Evolutionary conservation across 345 rosid species (phyloP), one percentile per base, ranked within the genome.

Genomic region (Citrus maxima): DNA sequence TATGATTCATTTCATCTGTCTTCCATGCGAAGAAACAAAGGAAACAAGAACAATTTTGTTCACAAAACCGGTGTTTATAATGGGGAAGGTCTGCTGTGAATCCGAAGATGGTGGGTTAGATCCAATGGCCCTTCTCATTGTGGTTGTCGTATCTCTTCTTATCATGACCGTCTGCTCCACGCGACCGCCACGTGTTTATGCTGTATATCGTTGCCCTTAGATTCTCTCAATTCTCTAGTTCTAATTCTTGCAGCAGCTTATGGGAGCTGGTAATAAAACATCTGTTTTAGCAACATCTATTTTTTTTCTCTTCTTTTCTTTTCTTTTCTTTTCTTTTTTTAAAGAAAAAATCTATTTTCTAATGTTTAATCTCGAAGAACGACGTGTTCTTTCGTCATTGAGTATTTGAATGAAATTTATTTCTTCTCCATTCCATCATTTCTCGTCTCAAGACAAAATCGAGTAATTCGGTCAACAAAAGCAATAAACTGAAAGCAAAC

Each of bases 71-170:
- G 62, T 60, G 74, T 18, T n/a, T 75, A 59, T 69, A 80, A 89
- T 80, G 86, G 89, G 83, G 34, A 87, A 87, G 51, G 5, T 80
- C 51, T 85, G 88, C 65, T 81, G 83, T 74, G 76, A 76, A 3
- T 74, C 82, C 4, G 88, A 79, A 0, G 86, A 81, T 68, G 85
- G 77, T 58, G 71, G 86, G 16, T 55, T 82, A 0, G 78, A 63
- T 80, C 54, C 79, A 32, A 0, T 76, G 10, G 62, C 51, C 28
- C 25, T 87, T 62, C 82, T 90, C 61, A 4, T 87, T 21, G 68
- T 82, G 28, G 21, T 88, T 10, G 79, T 88, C 56, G 13, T 86
- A 10, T 86, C 86, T 72, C 85, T 90, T 38, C 74, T 84, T 56
- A 9, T 87, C 74, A 65, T 88, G 78, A 63, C 83, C 46, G 35